Conservation (phyloP, 345 rosid genomes). For the Sisymbrium irio region DNA sequence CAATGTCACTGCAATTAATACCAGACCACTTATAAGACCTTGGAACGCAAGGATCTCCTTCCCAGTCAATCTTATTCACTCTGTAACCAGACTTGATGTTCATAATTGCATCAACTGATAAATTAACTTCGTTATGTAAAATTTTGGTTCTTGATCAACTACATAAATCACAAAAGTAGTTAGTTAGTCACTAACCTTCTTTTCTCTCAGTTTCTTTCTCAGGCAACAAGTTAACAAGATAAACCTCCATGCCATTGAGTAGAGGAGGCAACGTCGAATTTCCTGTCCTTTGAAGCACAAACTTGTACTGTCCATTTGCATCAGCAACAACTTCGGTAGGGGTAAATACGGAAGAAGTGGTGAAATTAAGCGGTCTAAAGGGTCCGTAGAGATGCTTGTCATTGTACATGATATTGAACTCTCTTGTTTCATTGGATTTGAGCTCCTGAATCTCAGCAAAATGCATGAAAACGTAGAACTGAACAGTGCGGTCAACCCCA, state of each 20-base stretch:
- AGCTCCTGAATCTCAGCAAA: slow-evolving; percentile 45
- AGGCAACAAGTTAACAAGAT: slow-evolving; percentile 23
- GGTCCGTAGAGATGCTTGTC: slow-evolving; percentile 31
- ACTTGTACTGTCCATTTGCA: slow-evolving; percentile 28
- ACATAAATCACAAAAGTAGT: background rate
- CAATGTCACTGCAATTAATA: slow-evolving; percentile 38
- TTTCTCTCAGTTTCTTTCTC: slow-evolving; percentile 30
- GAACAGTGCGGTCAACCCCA: background rate
- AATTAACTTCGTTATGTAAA: background rate
- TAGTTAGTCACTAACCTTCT: slow-evolving; percentile 39
- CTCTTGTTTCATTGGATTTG: slow-evolving; percentile 38
- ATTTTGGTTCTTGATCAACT: background rate
- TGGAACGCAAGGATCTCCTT: slow-evolving; percentile 53
- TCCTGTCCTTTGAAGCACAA: slow-evolving; percentile 28
- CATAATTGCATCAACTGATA: slow-evolving; percentile 46
- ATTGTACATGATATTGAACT: slow-evolving; percentile 37
- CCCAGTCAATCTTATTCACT: slow-evolving; percentile 41
- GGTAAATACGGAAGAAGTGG: slow-evolving; percentile 20
- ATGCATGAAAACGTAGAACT: slow-evolving; percentile 42
- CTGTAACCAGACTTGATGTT: slow-evolving; percentile 41
- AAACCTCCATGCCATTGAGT: slow-evolving; percentile 58
- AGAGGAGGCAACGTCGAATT: slow-evolving; percentile 51
- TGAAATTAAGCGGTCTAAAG: slow-evolving; percentile 29
- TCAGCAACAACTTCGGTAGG: slow-evolving; percentile 21
- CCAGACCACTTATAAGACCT: slow-evolving; percentile 40